Evolutionary conservation across 139 green algal genomes (phyloP).

Genomic region (Diplosphaera chodatii): DNA sequence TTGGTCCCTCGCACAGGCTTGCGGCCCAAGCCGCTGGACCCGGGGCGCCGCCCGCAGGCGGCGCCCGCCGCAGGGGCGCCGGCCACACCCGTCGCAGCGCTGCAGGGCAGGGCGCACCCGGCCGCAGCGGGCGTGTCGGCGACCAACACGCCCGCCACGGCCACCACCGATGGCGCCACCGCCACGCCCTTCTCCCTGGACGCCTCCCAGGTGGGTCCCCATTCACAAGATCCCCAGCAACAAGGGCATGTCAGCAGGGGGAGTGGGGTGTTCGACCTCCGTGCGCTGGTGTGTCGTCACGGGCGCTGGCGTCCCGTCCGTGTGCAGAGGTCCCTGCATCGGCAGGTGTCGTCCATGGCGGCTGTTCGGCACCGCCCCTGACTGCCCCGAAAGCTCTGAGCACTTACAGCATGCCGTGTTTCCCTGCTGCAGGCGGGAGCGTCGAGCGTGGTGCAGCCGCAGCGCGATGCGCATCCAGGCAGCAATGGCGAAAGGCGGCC

Average conservation of each 20-base stretch:
- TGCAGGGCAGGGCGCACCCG: background rate
- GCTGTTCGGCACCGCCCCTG: too few species aligned
- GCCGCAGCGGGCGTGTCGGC: background rate
- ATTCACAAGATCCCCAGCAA: too few species aligned
- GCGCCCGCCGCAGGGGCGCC: too few species aligned
- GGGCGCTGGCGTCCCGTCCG: too few species aligned
- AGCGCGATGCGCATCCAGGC: background rate
- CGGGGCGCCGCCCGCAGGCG: background rate
- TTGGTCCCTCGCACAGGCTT: background rate
- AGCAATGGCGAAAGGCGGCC: too few species aligned
- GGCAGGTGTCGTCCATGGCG: too few species aligned
- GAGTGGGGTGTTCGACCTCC: too few species aligned
- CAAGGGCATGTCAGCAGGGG: too few species aligned
- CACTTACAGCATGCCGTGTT: background rate
- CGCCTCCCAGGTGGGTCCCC: background rate
- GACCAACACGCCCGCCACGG: background rate
- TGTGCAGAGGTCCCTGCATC: too few species aligned
- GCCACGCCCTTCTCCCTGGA: background rate
- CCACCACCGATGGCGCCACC: background rate
- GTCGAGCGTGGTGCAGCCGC: background rate
- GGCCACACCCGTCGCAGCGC: background rate
- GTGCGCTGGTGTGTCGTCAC: too few species aligned
- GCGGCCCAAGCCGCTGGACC: background rate
- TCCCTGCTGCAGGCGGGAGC: background rate
- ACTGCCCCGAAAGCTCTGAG: too few species aligned